phyloP scores from a whole-genome alignment of 2,329 filamentous ascomycete species.

The Curvularia sp. region DNA sequence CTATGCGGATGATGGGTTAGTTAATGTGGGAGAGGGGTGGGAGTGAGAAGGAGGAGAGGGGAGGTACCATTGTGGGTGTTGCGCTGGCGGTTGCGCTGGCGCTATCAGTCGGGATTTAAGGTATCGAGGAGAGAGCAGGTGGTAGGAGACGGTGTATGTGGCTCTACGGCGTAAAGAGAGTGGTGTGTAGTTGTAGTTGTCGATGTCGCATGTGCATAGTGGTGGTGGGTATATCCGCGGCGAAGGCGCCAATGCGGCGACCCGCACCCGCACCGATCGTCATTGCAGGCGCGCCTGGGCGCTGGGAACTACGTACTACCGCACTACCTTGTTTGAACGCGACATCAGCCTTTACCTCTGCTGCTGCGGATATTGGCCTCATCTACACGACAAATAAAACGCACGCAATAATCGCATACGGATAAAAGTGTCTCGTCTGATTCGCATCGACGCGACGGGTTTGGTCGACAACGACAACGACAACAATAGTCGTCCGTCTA shows the following conservation, averaged over 20 bases:
- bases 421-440: neutral
- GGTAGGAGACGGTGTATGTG: neutral
- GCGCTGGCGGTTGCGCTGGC: neutral
- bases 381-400: too few species aligned
- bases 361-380: too few species aligned
- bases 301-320: too few species aligned
- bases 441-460: neutral
- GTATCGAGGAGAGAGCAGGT: neutral
- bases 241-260: slow-evolving; percentile 3
- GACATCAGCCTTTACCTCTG: too few species aligned
- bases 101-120: too few species aligned
- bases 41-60: neutral
- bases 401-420: neutral
- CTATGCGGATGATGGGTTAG: slow-evolving; percentile 56
- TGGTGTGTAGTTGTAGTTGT: neutral
- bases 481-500: neutral
- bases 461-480: too few species aligned
- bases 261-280: slow-evolving; percentile 8
- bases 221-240: neutral
- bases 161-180: too few species aligned
- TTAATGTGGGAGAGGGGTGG: neutral
- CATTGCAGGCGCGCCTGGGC: slow-evolving; percentile 8
- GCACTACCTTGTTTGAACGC: too few species aligned
- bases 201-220: neutral
- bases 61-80: slow-evolving; percentile 22